A percentile compares a stretch with the other conserved stretches of the same genome.
phyloP scores from a whole-genome alignment of 352 stramenopile species.

The Poterioochromonas sp. region DNA sequence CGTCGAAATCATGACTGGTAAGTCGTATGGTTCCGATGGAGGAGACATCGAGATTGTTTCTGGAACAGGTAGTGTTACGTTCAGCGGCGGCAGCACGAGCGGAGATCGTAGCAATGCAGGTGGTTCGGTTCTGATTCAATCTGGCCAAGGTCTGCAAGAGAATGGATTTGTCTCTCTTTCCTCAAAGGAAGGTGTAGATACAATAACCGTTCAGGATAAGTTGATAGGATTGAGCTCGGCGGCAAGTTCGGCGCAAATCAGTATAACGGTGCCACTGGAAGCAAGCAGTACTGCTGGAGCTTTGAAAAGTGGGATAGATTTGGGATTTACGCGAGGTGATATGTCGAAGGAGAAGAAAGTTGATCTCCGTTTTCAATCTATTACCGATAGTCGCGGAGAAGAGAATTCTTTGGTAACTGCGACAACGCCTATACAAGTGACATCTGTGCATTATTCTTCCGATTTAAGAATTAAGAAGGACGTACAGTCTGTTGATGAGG shows the following conservation, averaged over 20 bases:
- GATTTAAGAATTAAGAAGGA: conserved; percentile 82
- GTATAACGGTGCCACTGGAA: not conserved
- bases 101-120: not conserved
- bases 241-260: not conserved
- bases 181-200: not conserved
- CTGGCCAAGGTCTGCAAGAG: not conserved
- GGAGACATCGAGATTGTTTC: not conserved
- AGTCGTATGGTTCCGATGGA: no score
- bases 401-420: conserved; percentile 26
- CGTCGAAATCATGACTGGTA: no score
- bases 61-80: not conserved
- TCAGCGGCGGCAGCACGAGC: not conserved
- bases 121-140: not conserved
- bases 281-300: not conserved
- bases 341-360: not conserved
- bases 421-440: conserved; percentile 70
- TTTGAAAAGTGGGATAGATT: not conserved
- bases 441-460: conserved; percentile 76
- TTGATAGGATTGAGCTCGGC: not conserved
- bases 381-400: not conserved
- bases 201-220: not conserved
- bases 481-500: conserved; percentile 71
- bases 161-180: not conserved
- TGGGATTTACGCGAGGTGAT: not conserved
- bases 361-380: not conserved